Evolutionary conservation across 768 basidiomycete species (phyloP), one percentile per base, ranked within the genome.

Genomic region (Lactifluus rugatus): DNA sequence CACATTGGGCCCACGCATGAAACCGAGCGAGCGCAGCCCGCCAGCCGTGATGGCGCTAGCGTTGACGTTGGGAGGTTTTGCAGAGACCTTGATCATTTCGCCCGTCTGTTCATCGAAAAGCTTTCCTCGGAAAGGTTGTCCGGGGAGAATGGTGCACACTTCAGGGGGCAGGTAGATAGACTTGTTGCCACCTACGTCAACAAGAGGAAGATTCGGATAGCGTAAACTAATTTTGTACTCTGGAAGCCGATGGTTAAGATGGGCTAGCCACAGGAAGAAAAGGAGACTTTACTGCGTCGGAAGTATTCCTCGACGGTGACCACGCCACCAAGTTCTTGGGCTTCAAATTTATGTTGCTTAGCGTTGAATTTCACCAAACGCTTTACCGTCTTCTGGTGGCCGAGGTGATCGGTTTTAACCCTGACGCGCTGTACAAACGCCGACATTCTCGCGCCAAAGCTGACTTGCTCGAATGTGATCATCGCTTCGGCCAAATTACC

Each of bases 351-450:
- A 58, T 77, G 70, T 31, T 75, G 66, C 37, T 48, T 70, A 16
- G 81, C 73, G 10, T 36, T 76, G 19, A 70, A 48, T 23, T 73
- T 72, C 13, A 75, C 73, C 14, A 87, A 67, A 2, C 69, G 69
- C 68, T 84, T 85, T 58, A 92, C 76, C 0, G 83, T 82, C 71
- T 89, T 91, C 66, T 74, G 81, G 65, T 89, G 85, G n/a, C 82
- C 81, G 14, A 92, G 74, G 70, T 91, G 88, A 2, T 69, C 76
- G 1, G 87, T 81, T 67, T 75, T 76, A 48, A 92, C 72, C 39
- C 89, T 74, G 2, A 90, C 76, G 8, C 85, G 79, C 58, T 76
- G 81, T 41, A 80, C 83, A 62, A 89, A 91, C 0, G 71, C 79
- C n/a, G 73, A 74, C 34, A 76, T 66, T 25, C 82, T 78, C 3